These are phyloP conservation scores for Penicillium malachiteum DNA, from an alignment of 495 filamentous ascomycete genomes.

Conservation along the genomic window DNA sequence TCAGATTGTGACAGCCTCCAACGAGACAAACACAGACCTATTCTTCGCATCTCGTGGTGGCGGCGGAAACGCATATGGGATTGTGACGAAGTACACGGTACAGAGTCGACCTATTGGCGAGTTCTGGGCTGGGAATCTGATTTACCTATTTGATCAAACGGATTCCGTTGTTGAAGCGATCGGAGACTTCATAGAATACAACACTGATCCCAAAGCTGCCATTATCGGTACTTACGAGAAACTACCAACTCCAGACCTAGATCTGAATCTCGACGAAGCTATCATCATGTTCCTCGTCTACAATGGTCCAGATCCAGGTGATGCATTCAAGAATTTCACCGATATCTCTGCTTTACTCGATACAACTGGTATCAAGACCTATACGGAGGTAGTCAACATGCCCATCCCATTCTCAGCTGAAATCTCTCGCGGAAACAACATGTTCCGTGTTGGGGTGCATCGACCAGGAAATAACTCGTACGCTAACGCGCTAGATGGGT, in stretches of 20 bases:
- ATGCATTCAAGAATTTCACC: constrained; percentile 31
- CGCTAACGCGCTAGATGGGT: constrained; percentile 20
- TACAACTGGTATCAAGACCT: constrained; percentile 26
- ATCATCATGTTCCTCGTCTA: constrained; percentile 40
- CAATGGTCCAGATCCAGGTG: constrained; percentile 31
- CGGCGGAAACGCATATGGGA: constrained; percentile 50
- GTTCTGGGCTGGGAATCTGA: constrained; percentile 32
- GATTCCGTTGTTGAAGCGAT: constrained; percentile 27
- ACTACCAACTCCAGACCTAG: constrained; percentile 21
- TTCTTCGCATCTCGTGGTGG: constrained; percentile 57
- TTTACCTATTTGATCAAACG: constrained; percentile 26
- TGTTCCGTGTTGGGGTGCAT: constrained; percentile 37
- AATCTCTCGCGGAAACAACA: constrained; percentile 29
- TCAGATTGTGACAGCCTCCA: constrained; percentile 44
- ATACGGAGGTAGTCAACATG: constrained; percentile 33
- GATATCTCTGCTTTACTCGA: constrained; percentile 25
- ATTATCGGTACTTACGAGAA: constrained; percentile 36
- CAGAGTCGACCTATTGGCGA: constrained; percentile 26
- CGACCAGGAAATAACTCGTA: constrained; percentile 24
- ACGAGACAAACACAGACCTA: constrained; percentile 51
- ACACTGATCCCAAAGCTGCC: constrained; percentile 32
- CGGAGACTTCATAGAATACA: constrained; percentile 31
- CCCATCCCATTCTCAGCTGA: constrained; percentile 27
- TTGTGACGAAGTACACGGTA: constrained; percentile 39
- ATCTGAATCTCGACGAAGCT: constrained; percentile 29